Percentiles rank a stretch among this genome's conserved stretches.
Evolutionary conservation across 1,284 basidiomycete genomes (phyloP).

Genomic region (Trametes polyzona): DNA sequence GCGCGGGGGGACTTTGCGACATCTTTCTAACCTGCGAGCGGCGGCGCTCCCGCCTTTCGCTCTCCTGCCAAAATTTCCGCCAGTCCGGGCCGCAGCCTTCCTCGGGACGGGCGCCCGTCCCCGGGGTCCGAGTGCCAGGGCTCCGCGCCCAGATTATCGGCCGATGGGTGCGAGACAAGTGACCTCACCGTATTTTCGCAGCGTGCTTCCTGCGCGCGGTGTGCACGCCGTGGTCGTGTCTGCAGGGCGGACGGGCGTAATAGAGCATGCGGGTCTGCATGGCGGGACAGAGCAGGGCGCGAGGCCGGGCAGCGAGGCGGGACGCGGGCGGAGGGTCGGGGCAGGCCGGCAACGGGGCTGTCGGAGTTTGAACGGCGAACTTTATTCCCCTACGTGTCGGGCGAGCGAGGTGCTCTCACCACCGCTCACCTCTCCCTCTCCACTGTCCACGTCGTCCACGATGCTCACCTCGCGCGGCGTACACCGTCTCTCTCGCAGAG

Average conservation of each 20-base stretch:
- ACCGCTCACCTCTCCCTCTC: slow-evolving; percentile 33
- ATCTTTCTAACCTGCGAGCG: slow-evolving; percentile 16
- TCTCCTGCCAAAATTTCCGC: slow-evolving; percentile 18
- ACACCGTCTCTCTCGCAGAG: slow-evolving; percentile 82
- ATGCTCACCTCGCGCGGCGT: slow-evolving; percentile 85
- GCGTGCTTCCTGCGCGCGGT: not conserved
- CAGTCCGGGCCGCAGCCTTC: slow-evolving; percentile 11
- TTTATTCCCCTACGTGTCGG: slow-evolving; percentile 37
- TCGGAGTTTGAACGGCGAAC: slow-evolving; percentile 36
- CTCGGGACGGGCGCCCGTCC: slow-evolving; percentile 2
- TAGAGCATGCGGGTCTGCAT: not conserved
- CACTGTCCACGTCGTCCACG: slow-evolving; percentile 40
- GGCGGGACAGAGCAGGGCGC: slow-evolving; percentile 66
- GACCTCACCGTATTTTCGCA: not conserved
- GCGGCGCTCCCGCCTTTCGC: slow-evolving; percentile 1
- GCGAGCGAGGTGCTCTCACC: slow-evolving; percentile 26
- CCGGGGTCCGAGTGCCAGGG: slow-evolving; percentile 21
- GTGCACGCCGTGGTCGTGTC: not conserved
- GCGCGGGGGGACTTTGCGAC: slow-evolving; percentile 16
- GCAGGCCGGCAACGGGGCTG: slow-evolving; percentile 36
- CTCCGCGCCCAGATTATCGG: slow-evolving; percentile 15
- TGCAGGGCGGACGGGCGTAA: not conserved
- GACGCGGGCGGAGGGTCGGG: slow-evolving; percentile 30
- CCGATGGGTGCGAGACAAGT: slow-evolving; percentile 9
- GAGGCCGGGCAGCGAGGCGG: slow-evolving; percentile 11